phyloP scores from a whole-genome alignment of 805 yeast genomes.

The Zygosaccharomyces lentus region DNA sequence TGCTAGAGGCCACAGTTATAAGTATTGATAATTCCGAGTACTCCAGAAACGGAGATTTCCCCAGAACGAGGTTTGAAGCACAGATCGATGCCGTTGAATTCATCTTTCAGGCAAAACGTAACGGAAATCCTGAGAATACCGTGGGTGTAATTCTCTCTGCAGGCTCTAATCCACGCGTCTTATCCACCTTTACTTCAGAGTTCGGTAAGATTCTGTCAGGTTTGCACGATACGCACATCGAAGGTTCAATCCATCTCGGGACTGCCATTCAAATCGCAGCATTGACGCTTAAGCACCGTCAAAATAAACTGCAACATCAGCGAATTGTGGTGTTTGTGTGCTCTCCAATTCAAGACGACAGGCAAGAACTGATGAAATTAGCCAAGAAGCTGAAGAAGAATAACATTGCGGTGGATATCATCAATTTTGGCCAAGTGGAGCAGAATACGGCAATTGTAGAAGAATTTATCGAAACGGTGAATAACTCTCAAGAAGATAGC shows the following conservation, averaged over 20 bases:
- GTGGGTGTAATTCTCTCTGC: conserved; percentile 89
- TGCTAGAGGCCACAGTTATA: conserved; percentile 92
- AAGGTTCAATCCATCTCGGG: conserved; percentile 63
- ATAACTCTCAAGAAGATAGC: conserved; percentile 57
- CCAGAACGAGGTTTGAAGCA: conserved; percentile 84
- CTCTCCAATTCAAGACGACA: conserved; percentile 65
- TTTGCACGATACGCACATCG: conserved; percentile 69
- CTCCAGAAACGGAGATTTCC: conserved; percentile 92
- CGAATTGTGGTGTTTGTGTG: conserved; percentile 88
- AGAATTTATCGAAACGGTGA: conserved; percentile 68
- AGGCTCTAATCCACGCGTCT: conserved; percentile 81
- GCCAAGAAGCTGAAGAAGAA: conserved; percentile 94
- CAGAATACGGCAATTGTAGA: conserved; percentile 74
- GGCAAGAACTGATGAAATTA: conserved; percentile 69
- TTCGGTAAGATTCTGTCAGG: conserved; percentile 83
- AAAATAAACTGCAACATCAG: conserved; percentile 86
- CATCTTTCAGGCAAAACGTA: conserved; percentile 79
- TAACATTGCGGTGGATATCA: conserved; percentile 80
- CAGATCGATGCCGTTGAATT: conserved; percentile 86
- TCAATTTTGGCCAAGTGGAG: conserved; percentile 87
- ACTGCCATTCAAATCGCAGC: conserved; percentile 92
- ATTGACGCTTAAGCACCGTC: conserved; percentile 91
- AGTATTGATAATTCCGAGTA: conserved; percentile 94
- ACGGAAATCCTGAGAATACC: conserved; percentile 88
- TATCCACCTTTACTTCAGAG: conserved; percentile 82